Conservation (phyloP, 352 stramenopile genomes). For the Pythium aquatile region DNA sequence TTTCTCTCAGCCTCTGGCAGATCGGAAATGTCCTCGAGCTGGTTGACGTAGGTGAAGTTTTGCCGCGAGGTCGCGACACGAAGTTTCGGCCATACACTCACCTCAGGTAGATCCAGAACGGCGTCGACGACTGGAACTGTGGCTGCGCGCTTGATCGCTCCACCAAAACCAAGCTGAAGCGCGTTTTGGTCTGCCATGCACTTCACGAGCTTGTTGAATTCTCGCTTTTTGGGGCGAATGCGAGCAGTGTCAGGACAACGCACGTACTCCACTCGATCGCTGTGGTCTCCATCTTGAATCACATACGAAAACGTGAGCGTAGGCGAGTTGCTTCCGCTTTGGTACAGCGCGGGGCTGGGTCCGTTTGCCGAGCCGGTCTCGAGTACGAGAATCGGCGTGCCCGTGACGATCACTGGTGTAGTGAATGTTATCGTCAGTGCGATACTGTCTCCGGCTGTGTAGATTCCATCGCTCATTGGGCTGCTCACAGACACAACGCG, state of each 20-base stretch:
- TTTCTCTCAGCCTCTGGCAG: slow-evolving; percentile 4
- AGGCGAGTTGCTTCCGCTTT: slow-evolving; percentile 38
- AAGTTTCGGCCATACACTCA: slow-evolving; percentile 57
- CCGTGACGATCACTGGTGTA: slow-evolving; percentile 45
- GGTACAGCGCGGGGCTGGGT: slow-evolving; percentile 30
- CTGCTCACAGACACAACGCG: slow-evolving; percentile 50
- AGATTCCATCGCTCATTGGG: slow-evolving; percentile 46
- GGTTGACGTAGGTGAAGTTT: slow-evolving; percentile 45
- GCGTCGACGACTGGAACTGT: slow-evolving; percentile 47
- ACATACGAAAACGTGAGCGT: slow-evolving; percentile 55
- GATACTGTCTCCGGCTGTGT: slow-evolving; percentile 56
- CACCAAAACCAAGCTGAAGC: slow-evolving; percentile 37
- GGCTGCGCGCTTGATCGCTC: slow-evolving; percentile 45
- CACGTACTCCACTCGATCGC: slow-evolving; percentile 64
- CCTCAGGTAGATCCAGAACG: slow-evolving; percentile 57
- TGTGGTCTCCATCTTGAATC: slow-evolving; percentile 45
- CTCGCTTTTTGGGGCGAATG: slow-evolving; percentile 21
- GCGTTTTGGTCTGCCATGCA: slow-evolving; percentile 46
- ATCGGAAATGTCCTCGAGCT: slow-evolving; percentile 43
- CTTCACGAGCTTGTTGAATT: slow-evolving; percentile 53
- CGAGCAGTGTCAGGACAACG: slow-evolving; percentile 40
- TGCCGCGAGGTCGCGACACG: slow-evolving; percentile 37
- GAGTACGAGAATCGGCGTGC: slow-evolving; percentile 39
- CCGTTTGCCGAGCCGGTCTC: slow-evolving; percentile 12
- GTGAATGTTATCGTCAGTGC: slow-evolving; percentile 49